phyloP scores from a whole-genome alignment of 768 basidiomycete species.

The Pleurotus citrinopileatus region DNA sequence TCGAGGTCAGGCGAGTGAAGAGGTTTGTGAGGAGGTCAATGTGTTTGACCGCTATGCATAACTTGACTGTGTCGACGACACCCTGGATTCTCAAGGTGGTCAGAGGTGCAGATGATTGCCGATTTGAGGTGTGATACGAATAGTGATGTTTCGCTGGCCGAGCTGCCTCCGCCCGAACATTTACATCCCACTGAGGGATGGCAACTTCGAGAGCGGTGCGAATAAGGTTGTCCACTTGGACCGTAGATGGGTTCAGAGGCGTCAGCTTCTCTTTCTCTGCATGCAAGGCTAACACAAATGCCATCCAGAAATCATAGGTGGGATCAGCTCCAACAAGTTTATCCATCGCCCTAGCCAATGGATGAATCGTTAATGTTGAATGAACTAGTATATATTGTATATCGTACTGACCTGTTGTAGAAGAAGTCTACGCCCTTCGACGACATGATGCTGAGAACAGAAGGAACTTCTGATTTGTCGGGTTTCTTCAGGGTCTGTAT shows the following conservation, averaged over 20 bases:
- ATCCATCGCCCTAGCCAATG: slow-evolving; percentile 20
- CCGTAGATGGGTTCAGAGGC: not conserved
- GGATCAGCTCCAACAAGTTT: slow-evolving; percentile 18
- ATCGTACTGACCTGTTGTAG: slow-evolving; percentile 18
- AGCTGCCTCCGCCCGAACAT: not conserved
- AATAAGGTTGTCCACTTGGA: slow-evolving; percentile 15
- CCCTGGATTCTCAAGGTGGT: slow-evolving; percentile 19
- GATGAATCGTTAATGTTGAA: not conserved
- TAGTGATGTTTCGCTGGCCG: not conserved
- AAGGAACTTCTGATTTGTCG: slow-evolving; percentile 19
- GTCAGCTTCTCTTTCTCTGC: slow-evolving; percentile 13
- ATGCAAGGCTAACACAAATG: slow-evolving; percentile 21
- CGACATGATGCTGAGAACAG: slow-evolving; percentile 19
- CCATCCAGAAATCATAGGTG: slow-evolving; percentile 21
- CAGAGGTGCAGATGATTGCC: not conserved
- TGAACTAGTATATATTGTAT: not conserved
- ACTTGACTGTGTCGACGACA: slow-evolving; percentile 22
- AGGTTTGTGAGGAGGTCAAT: slow-evolving; percentile 18
- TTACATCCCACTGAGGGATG: slow-evolving; percentile 18
- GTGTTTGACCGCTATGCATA: slow-evolving; percentile 19
- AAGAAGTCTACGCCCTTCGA: slow-evolving; percentile 18
- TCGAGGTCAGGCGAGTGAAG: slow-evolving; percentile 12
- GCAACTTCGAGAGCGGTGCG: slow-evolving; percentile 16
- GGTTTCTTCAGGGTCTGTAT: slow-evolving; percentile 19
- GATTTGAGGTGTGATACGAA: not conserved